Percentiles rank a stretch among this genome's conserved stretches.
These are phyloP conservation scores for Tephrocybe sp. DNA, from an alignment of 768 basidiomycete species.

Conservation along the genomic window DNA sequence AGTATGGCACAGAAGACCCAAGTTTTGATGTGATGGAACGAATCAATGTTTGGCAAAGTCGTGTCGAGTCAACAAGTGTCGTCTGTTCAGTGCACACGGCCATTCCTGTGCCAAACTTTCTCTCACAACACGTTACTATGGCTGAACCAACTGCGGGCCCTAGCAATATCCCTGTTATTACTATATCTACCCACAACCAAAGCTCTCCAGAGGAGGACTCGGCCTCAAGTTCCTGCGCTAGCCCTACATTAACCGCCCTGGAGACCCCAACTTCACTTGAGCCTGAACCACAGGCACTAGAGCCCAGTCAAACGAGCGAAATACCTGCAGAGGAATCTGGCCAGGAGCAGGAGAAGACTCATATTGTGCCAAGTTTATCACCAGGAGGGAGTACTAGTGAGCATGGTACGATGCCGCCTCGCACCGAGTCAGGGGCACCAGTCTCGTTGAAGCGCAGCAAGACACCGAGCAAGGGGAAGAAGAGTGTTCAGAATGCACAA, in stretches of 20 bases:
- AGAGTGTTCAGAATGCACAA: background rate
- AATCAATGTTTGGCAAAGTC: slow-evolving; percentile 5
- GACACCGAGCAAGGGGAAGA: slow-evolving; percentile 1
- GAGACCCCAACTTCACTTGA: slow-evolving; percentile 9
- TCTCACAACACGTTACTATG: slow-evolving; percentile 7
- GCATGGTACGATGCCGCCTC: slow-evolving; percentile 6
- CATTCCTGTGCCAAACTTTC: background rate
- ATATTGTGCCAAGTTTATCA: background rate
- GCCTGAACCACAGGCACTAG: background rate
- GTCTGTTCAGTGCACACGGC: background rate
- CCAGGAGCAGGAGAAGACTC: background rate
- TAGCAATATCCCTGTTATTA: slow-evolving; percentile 12
- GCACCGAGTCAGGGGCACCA: slow-evolving; percentile 10
- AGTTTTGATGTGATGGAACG: too few species aligned
- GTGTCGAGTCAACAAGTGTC: slow-evolving; percentile 4
- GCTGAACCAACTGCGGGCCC: slow-evolving; percentile 10
- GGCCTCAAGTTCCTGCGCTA: slow-evolving; percentile 8
- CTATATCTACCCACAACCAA: slow-evolving; percentile 6
- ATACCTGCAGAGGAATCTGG: background rate
- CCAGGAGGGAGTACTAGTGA: background rate
- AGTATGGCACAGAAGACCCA: too few species aligned
- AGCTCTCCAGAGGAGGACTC: slow-evolving; percentile 2
- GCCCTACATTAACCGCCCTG: slow-evolving; percentile 4
- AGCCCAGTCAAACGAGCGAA: slow-evolving; percentile 3
- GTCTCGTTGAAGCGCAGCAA: slow-evolving; percentile 3